Evolutionary conservation across 23 red algal genomes (phyloP).

Genomic region (Gracilariopsis chorda): DNA sequence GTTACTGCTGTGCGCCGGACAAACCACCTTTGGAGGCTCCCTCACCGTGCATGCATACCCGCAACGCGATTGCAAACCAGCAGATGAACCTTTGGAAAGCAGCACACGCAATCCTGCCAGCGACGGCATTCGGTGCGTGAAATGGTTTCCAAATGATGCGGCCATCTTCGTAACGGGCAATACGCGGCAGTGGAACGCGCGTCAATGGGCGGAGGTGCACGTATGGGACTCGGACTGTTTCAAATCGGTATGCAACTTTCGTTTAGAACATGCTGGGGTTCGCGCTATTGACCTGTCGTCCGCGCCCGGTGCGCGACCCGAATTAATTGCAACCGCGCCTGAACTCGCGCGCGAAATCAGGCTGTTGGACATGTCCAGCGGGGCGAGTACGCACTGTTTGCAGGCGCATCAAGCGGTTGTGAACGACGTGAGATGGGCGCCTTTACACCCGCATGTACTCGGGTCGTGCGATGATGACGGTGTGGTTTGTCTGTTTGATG

Average conservation of each 20-base stretch:
- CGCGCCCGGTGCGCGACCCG: neutral
- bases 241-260: neutral
- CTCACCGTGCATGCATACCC: neutral
- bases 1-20: neutral
- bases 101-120: neutral
- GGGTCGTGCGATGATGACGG: neutral
- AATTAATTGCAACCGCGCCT: neutral
- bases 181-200: neutral
- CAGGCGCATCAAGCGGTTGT: neutral
- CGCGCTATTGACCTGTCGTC: neutral
- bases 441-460: conserved; percentile 10
- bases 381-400: conserved; percentile 21
- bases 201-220: neutral
- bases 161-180: conserved; percentile 34
- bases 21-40: neutral
- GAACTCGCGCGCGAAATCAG: neutral
- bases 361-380: conserved; percentile 23
- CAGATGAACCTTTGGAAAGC: neutral
- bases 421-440: conserved; percentile 5
- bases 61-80: neutral
- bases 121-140: neutral
- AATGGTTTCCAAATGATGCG: conserved; percentile 51
- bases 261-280: neutral
- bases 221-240: conserved; percentile 41
- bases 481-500: conserved; percentile 14